These are phyloP conservation scores for Eustoma russellianum DNA, from an alignment of 257 asterid genomes.

Conservation along the genomic window DNA sequence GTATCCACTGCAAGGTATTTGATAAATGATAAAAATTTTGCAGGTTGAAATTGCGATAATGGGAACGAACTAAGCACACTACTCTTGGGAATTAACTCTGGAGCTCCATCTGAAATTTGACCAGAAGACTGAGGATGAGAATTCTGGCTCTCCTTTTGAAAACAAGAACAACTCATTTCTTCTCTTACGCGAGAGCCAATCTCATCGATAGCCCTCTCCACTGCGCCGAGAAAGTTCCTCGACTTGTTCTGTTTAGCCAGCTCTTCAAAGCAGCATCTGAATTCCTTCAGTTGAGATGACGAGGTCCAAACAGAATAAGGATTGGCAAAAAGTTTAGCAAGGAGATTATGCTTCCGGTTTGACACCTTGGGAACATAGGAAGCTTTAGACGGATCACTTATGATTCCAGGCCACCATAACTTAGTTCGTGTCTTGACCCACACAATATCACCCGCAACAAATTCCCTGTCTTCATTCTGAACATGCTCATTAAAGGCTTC, in stretches of 20 bases:
- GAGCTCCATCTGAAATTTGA: neutral
- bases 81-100: conserved; percentile 8
- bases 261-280: conserved; percentile 43
- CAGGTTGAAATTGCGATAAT: conserved; percentile 45
- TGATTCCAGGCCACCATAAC: conserved; percentile 84
- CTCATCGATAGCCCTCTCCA: conserved; percentile 58
- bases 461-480: conserved; percentile 20
- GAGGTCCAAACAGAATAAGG: conserved; percentile 37
- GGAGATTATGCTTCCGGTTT: conserved; percentile 20
- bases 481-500: conserved; percentile 3
- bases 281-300: conserved; percentile 51
- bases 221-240: conserved; percentile 39
- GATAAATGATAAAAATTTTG: conserved; percentile 27
- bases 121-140: conserved; percentile 10
- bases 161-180: conserved; percentile 65
- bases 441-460: conserved; percentile 52
- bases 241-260: conserved; percentile 37
- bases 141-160: conserved; percentile 20
- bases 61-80: conserved; percentile 18
- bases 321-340: conserved; percentile 52
- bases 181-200: conserved; percentile 46
- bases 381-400: conserved; percentile 36
- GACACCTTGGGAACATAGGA: conserved; percentile 14
- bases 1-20: conserved; percentile 32
- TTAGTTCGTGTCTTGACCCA: conserved; percentile 60